These are phyloP conservation scores for Sporothrix sp. DNA, from an alignment of 2,329 filamentous ascomycete species.

Conservation along the genomic window DNA sequence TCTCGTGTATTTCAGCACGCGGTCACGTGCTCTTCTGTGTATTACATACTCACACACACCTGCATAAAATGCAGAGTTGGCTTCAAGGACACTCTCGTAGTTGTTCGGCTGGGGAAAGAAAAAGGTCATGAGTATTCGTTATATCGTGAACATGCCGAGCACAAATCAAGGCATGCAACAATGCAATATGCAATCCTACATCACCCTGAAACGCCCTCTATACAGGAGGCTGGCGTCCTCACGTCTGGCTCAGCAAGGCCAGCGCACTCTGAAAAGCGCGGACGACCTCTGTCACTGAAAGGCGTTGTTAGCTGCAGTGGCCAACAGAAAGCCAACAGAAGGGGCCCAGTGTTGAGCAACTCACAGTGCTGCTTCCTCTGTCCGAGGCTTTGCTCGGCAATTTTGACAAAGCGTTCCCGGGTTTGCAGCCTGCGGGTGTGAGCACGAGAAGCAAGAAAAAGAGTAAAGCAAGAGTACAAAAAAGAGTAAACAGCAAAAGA, in stretches of 20 bases:
- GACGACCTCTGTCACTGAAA: slow-evolving; percentile 45
- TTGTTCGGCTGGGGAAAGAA: too few species aligned
- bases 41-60: too few species aligned
- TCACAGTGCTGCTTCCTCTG: slow-evolving; percentile 73
- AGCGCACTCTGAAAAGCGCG: slow-evolving; percentile 53
- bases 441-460: not conserved
- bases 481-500: not conserved
- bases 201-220: too few species aligned
- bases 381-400: slow-evolving; percentile 61
- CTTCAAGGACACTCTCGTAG: too few species aligned
- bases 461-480: not conserved
- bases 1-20: too few species aligned
- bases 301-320: slow-evolving; percentile 17
- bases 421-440: slow-evolving; percentile 56
- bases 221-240: not conserved
- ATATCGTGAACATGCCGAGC: not conserved
- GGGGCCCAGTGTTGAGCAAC: slow-evolving; percentile 23
- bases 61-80: too few species aligned
- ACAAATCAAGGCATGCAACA: not conserved
- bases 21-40: too few species aligned
- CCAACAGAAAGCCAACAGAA: not conserved
- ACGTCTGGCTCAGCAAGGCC: slow-evolving; percentile 37
- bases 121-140: not conserved
- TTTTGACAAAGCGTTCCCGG: slow-evolving; percentile 62
- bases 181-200: not conserved